Evolutionary conservation across 2,329 filamentous ascomycete species (phyloP).

Genomic region (Talaromyces sp.): DNA sequence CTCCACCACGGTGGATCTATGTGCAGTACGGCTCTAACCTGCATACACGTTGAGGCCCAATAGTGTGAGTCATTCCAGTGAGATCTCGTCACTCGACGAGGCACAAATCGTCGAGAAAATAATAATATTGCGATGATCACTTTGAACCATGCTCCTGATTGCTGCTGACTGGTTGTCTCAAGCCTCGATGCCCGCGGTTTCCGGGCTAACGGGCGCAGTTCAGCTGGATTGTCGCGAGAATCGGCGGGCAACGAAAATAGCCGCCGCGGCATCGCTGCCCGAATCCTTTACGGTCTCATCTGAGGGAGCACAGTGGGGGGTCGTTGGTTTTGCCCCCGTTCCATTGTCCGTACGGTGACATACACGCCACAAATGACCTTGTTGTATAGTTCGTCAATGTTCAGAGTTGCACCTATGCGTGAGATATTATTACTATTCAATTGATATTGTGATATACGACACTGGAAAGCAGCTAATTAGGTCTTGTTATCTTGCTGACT

Average conservation of each 20-base stretch:
- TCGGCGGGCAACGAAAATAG: neutral
- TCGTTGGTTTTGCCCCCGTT: neutral
- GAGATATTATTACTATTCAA: neutral
- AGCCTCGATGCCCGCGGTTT: neutral
- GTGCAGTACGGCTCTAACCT: constrained; percentile 1
- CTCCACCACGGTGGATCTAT: constrained; percentile 8
- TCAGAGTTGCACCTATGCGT: neutral
- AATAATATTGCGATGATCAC: neutral
- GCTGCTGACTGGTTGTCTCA: neutral
- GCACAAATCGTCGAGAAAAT: neutral
- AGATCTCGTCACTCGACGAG: neutral
- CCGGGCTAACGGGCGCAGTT: neutral
- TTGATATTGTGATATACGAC: neutral
- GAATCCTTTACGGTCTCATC: neutral
- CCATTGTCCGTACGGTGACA: neutral
- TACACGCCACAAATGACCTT: neutral
- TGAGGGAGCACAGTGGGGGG: neutral
- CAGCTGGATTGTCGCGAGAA: neutral
- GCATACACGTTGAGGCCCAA: constrained; percentile 8
- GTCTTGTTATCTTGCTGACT: neutral
- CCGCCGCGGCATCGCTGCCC: neutral
- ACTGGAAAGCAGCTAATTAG: neutral
- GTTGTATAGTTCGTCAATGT: neutral
- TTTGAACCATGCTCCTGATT: neutral
- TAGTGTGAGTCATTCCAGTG: constrained; percentile 3